Percentiles rank a stretch among this genome's conserved stretches.
These are phyloP conservation scores for Curvularia hawaiiensis DNA, from an alignment of 2,329 filamentous ascomycete species.

Conservation along the genomic window DNA sequence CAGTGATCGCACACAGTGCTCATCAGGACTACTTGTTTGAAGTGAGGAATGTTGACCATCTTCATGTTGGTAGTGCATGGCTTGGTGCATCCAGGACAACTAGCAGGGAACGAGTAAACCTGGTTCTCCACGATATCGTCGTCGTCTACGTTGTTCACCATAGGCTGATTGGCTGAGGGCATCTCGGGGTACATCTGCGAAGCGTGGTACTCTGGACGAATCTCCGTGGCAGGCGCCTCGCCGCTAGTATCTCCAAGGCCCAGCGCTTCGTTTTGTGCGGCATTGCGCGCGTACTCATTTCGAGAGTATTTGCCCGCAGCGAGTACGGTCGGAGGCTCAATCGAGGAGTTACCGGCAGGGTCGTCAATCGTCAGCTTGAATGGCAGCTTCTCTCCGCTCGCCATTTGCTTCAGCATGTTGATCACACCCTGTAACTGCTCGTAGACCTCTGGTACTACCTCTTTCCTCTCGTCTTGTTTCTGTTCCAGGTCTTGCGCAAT, in stretches of 20 bases:
- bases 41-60: conserved; percentile 97
- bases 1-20: conserved; percentile 90
- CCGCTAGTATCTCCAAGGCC: conserved; percentile 65
- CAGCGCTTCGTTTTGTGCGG: conserved; percentile 84
- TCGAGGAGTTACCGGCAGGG: conserved; percentile 94
- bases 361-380: conserved; percentile 91
- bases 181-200: conserved; percentile 52
- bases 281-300: conserved; percentile 79
- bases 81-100: conserved; percentile 88
- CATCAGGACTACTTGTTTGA: conserved; percentile 97
- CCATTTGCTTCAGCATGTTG: conserved; percentile 73
- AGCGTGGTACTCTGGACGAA: conserved; percentile 59
- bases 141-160: conserved; percentile 52
- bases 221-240: conserved; percentile 61
- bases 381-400: conserved; percentile 77
- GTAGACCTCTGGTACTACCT: conserved; percentile 76
- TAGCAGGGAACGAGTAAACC: conserved; percentile 90
- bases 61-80: conserved; percentile 94
- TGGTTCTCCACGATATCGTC: conserved; percentile 91
- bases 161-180: conserved; percentile 38
- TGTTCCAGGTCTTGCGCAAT: conserved; percentile 80
- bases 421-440: conserved; percentile 80
- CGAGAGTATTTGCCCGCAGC: conserved; percentile 90
- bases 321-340: conserved; percentile 77
- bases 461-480: conserved; percentile 82